Evolutionary conservation across 2,329 filamentous ascomycete species (phyloP).

Genomic region (Epicoccum nigrum): DNA sequence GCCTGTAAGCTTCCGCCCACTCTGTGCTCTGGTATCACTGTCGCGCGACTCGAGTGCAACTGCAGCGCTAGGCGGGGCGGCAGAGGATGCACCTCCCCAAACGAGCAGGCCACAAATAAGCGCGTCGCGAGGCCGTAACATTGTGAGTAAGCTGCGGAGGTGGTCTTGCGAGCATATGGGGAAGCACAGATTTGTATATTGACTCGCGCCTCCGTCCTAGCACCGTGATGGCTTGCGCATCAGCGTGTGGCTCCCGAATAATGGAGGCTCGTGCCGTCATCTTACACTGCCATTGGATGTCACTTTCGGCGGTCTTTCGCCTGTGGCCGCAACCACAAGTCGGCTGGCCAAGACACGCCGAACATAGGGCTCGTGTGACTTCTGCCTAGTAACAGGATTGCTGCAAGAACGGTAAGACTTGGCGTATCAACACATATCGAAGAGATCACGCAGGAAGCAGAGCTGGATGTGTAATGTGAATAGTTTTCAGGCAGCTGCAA

Average conservation of each 20-base stretch:
- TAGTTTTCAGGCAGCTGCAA: slow-evolving; percentile 10
- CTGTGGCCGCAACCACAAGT: slow-evolving; percentile 11
- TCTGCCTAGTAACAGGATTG: background rate
- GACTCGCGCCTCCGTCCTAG: slow-evolving; percentile 13
- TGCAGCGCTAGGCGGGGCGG: slow-evolving; percentile 35
- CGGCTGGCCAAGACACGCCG: background rate
- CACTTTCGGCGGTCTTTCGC: slow-evolving; percentile 21
- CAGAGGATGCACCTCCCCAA: slow-evolving; percentile 28
- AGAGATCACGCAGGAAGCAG: background rate
- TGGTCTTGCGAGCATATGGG: slow-evolving; percentile 14
- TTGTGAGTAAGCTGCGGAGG: slow-evolving; percentile 13
- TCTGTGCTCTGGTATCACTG: slow-evolving; percentile 18
- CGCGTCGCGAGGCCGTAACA: slow-evolving; percentile 32
- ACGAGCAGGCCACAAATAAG: slow-evolving; percentile 38
- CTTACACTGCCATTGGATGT: slow-evolving; percentile 34
- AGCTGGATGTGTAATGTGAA: background rate
- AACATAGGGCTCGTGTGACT: slow-evolving; percentile 7
- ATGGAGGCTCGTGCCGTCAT: slow-evolving; percentile 28
- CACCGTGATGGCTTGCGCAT: slow-evolving; percentile 32
- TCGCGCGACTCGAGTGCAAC: slow-evolving; percentile 17
- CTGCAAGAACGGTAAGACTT: background rate
- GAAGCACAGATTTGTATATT: slow-evolving; percentile 24
- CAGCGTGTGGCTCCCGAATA: slow-evolving; percentile 10
- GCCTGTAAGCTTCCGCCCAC: slow-evolving; percentile 55
- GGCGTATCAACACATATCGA: background rate